phyloP scores from a whole-genome alignment of 1,284 basidiomycete species.

The Boletus sp. region DNA sequence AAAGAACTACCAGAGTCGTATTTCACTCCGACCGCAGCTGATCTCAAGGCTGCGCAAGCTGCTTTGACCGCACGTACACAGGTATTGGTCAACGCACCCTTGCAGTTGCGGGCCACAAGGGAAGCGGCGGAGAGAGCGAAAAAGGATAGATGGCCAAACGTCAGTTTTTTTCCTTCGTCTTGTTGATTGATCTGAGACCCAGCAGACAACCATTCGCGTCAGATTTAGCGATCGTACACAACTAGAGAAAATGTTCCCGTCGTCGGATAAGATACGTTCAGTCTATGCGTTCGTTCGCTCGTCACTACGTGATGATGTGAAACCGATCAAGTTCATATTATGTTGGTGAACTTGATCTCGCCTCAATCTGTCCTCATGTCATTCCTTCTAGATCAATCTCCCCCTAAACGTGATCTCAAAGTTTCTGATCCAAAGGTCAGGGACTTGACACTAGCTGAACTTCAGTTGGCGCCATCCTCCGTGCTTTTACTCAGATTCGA shows the following conservation, averaged over 20 bases:
- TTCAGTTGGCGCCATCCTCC: constrained; percentile 78
- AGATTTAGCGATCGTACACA: constrained; percentile 78
- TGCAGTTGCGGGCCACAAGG: constrained; percentile 65
- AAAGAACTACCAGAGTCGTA: constrained; percentile 62
- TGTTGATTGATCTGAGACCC: constrained; percentile 10
- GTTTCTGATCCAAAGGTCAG: constrained; percentile 70
- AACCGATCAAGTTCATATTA: constrained; percentile 74
- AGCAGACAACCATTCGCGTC: constrained; percentile 75
- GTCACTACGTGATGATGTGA: constrained; percentile 67
- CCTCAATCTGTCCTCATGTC: not conserved
- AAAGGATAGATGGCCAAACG: constrained; percentile 67
- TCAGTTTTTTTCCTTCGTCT: constrained; percentile 35
- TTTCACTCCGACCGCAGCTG: constrained; percentile 70
- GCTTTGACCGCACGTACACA: constrained; percentile 59
- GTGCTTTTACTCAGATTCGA: constrained; percentile 74
- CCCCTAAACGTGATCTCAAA: constrained; percentile 77
- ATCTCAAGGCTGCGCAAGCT: constrained; percentile 69
- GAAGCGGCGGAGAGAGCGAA: constrained; percentile 63
- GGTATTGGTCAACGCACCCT: constrained; percentile 70
- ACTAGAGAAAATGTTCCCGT: constrained; percentile 76
- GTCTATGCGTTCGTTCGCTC: constrained; percentile 81
- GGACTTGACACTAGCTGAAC: constrained; percentile 61
- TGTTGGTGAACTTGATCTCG: constrained; percentile 47
- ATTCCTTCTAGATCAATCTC: constrained; percentile 60
- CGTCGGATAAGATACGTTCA: constrained; percentile 69